Percentiles rank a stretch among this genome's conserved stretches.
Conservation (phyloP, 208 protist species). For the Leishmania lainsoni region DNA sequence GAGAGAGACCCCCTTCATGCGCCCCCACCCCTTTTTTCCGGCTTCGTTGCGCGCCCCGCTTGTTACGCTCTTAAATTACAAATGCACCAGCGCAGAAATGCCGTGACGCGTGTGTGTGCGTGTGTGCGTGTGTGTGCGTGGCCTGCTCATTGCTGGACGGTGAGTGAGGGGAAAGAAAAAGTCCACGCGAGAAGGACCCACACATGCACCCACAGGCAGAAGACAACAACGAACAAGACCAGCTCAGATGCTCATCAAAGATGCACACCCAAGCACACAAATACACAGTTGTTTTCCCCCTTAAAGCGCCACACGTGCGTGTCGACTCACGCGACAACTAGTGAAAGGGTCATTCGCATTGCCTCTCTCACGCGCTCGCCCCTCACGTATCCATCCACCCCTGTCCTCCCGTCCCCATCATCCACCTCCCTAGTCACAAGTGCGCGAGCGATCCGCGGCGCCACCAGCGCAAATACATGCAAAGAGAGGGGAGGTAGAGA, state of each 20-base stretch:
- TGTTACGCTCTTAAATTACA: neutral
- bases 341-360: neutral
- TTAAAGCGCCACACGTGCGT: neutral
- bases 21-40: neutral
- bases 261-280: neutral
- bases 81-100: neutral
- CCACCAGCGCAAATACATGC: neutral
- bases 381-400: neutral
- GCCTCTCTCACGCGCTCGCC: neutral
- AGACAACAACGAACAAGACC: neutral
- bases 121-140: too few relatives aligned
- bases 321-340: neutral
- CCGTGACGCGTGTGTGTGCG: neutral
- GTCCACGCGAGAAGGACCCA: neutral
- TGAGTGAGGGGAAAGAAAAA: neutral
- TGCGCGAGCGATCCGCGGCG: neutral
- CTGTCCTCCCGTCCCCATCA: neutral
- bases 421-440: neutral
- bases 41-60: neutral
- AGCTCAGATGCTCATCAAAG: neutral
- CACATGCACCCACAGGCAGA: neutral
- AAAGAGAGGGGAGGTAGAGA: neutral
- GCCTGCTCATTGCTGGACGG: neutral
- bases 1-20: too few relatives aligned
- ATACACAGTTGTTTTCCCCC: neutral